Conservation (phyloP, 306 rosid species). For the Prunus mume region DNA sequence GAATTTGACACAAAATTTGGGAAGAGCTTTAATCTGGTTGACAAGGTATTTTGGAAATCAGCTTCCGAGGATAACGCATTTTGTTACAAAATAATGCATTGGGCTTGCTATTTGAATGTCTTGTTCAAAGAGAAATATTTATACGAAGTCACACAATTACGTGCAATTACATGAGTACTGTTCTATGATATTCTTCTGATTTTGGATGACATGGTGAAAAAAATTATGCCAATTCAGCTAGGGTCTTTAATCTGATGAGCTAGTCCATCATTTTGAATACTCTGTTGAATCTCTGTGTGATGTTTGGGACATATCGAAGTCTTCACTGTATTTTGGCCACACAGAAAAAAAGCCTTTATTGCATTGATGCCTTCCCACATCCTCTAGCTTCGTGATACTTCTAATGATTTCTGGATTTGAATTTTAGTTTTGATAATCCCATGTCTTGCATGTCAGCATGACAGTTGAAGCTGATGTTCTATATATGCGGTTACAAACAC, state of each 20-base stretch:
- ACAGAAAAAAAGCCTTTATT: neutral
- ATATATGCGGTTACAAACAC: neutral
- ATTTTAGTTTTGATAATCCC: neutral
- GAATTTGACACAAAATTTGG: constrained; percentile 77
- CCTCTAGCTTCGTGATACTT: neutral
- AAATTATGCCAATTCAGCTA: neutral
- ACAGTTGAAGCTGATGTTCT: neutral
- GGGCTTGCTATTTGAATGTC: neutral
- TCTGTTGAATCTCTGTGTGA: neutral
- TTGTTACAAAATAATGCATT: constrained; percentile 3
- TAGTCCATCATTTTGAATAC: neutral
- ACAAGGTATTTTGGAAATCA: constrained; percentile 49
- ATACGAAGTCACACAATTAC: neutral
- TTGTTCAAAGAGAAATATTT: neutral
- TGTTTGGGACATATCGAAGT: neutral
- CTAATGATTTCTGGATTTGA: neutral
- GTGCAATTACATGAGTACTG: neutral
- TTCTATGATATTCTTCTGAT: neutral
- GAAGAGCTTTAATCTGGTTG: constrained; percentile 56
- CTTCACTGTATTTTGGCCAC: neutral
- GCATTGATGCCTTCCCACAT: neutral
- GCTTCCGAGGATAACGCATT: neutral
- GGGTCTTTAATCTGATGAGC: neutral
- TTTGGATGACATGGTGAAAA: neutral
- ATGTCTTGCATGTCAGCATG: neutral